phyloP scores from a whole-genome alignment of 2,329 filamentous ascomycete genomes.

The Botrytis aclada region DNA sequence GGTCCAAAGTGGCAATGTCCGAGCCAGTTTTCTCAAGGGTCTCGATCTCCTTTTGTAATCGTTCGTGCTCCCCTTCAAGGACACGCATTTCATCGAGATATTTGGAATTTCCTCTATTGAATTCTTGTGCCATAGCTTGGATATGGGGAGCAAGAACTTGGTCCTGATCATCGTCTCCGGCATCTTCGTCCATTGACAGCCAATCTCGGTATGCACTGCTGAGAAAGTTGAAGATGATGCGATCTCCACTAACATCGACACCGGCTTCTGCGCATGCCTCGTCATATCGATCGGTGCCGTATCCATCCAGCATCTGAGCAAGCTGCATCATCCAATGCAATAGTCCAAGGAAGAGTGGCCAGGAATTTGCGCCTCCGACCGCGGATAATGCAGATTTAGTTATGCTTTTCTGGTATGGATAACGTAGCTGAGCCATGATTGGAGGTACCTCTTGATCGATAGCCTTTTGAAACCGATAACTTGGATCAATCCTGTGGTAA shows the following conservation, averaged over 20 bases:
- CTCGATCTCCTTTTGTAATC: conserved; percentile 80
- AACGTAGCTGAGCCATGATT: conserved; percentile 87
- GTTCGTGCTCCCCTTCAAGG: conserved; percentile 81
- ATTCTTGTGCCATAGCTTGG: conserved; percentile 81
- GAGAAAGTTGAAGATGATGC: conserved; percentile 91
- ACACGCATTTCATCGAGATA: conserved; percentile 81
- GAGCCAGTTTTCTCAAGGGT: conserved; percentile 84
- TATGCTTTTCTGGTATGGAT: conserved; percentile 92
- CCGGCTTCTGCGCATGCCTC: conserved; percentile 86
- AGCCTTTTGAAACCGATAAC: conserved; percentile 87
- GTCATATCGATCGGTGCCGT: conserved; percentile 74
- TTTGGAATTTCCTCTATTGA: conserved; percentile 79
- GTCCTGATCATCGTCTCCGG: conserved; percentile 79
- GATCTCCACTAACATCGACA: conserved; percentile 81
- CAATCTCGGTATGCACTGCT: conserved; percentile 89
- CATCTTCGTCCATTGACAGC: conserved; percentile 88
- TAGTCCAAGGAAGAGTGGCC: conserved; percentile 89
- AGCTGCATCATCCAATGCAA: conserved; percentile 99
- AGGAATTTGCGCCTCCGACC: conserved; percentile 87
- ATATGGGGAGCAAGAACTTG: conserved; percentile 78
- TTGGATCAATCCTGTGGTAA: conserved; percentile 92
- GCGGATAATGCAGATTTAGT: conserved; percentile 95
- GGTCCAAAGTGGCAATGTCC: conserved; percentile 78
- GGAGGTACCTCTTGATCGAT: conserved; percentile 95
- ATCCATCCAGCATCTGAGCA: conserved; percentile 88